A percentile compares a stretch with the other conserved stretches of the same genome.
Evolutionary conservation across 2,329 filamentous ascomycete species (phyloP).

Genomic region (Exophiala spinifera): DNA sequence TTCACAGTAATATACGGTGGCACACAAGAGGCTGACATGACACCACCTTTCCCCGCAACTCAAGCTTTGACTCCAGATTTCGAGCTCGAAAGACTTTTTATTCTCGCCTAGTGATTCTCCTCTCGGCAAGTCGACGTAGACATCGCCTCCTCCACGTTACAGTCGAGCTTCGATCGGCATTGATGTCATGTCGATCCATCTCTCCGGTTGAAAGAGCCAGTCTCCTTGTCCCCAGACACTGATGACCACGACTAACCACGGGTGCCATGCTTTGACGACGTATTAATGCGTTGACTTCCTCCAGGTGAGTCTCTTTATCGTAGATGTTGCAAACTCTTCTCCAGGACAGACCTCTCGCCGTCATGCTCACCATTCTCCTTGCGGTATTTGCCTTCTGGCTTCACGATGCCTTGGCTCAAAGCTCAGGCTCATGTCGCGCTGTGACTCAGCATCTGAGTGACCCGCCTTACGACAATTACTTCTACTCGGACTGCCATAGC

Average conservation of each 20-base stretch:
- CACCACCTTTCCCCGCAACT: not conserved
- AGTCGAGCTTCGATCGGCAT: not conserved
- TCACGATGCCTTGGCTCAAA: conserved; percentile 21
- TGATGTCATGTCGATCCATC: conserved; percentile 16
- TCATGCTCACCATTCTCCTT: conserved; percentile 22
- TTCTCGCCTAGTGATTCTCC: conserved; percentile 15
- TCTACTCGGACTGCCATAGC: conserved; percentile 62
- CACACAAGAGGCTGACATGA: no score
- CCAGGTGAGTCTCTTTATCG: not conserved
- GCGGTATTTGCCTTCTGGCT: conserved; percentile 22
- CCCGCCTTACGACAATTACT: conserved; percentile 62
- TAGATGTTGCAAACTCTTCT: not conserved
- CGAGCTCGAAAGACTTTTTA: no score
- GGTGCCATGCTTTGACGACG: not conserved
- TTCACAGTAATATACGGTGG: no score
- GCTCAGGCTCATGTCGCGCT: conserved; percentile 29
- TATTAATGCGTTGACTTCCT: not conserved
- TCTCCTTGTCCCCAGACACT: not conserved
- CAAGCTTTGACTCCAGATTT: not conserved
- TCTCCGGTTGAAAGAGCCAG: not conserved
- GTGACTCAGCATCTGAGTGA: conserved; percentile 50
- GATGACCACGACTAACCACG: not conserved
- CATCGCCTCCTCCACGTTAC: conserved; percentile 14
- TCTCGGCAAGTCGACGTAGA: not conserved
- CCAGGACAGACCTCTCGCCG: conserved; percentile 15